Evolutionary conservation across 768 basidiomycete genomes (phyloP), one percentile per base, ranked within the genome.

Genomic region (Austroboletus eburneus): DNA sequence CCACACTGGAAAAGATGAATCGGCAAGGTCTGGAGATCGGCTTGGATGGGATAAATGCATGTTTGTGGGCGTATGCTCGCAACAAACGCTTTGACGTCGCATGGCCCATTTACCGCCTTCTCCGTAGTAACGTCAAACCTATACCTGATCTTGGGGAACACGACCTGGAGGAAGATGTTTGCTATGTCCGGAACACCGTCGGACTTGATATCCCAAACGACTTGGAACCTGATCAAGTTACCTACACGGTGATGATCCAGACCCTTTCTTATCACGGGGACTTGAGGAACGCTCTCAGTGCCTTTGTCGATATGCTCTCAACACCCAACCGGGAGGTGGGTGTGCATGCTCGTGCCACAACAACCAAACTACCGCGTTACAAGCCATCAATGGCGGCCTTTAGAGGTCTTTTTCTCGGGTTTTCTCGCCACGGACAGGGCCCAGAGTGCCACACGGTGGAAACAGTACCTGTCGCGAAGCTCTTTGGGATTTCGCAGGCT

Each of bases 361-460:
- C 59, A 17, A 64, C 64, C 5, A 43, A 57, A 17, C 64, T 66
- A 2, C 48, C 46, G 10, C 57, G 58, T 8, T 76, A 72, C 45
- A 63, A 58, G 21, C 78, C 78, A 3, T 77, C 72, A 2, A 58
- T 78, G 39, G 64, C 75, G 18, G 70, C 80, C 25, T 92, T 84
- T 62, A 79, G 87, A 18, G 78, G 78, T 16, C 61, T 93, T 33
- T 91, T 93, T 58, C 73, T 85, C 16, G 89, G 87, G 1, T 92
- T 90, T 61, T 69, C 72, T 7, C 77, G 76, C 10, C 80, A 87
- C 54, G 86, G 77, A 21, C 48, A 43, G 32, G 52, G 66, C 23
- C 57, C 64, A 35, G 45, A 37, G 4, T 42, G 51, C 18, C 22
- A 22, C n/a, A 10, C 20, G 8, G 25, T 16, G 29, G 43, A 35